phyloP scores from a whole-genome alignment of 116 monocot species.

The Zostera marina region DNA sequence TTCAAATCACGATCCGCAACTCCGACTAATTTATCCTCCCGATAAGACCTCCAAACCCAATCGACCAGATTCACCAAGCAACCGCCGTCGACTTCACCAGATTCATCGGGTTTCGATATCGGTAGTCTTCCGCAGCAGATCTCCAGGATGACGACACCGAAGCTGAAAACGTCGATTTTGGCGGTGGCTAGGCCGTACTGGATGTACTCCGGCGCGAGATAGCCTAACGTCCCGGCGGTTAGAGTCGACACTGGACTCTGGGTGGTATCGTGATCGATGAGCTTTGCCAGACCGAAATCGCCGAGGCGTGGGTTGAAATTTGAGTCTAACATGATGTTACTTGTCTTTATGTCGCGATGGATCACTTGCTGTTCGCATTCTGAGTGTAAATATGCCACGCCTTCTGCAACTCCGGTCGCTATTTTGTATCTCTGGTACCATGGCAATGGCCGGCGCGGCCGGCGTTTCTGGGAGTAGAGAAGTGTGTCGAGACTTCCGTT shows the following conservation, averaged over 20 bases:
- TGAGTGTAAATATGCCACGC: slow-evolving; percentile 48
- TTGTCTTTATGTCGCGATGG: slow-evolving; percentile 69
- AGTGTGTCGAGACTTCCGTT: slow-evolving; percentile 63
- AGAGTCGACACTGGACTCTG: slow-evolving; percentile 53
- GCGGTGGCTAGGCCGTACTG: slow-evolving; percentile 64
- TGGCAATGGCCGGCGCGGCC: slow-evolving; percentile 3
- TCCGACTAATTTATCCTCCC: slow-evolving; percentile 31
- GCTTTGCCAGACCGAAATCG: slow-evolving; percentile 63
- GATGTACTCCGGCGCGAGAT: slow-evolving; percentile 70
- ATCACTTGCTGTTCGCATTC: slow-evolving; percentile 72
- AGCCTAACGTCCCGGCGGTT: slow-evolving; percentile 64
- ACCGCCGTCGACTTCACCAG: slow-evolving; percentile 5
- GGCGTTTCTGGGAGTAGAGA: slow-evolving; percentile 12
- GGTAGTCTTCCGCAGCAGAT: slow-evolving; percentile 62
- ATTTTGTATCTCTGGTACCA: slow-evolving; percentile 43
- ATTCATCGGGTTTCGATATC: slow-evolving; percentile 21
- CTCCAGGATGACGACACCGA: slow-evolving; percentile 62
- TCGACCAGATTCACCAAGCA: slow-evolving; percentile 41
- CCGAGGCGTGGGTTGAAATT: slow-evolving; percentile 57
- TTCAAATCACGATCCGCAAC: slow-evolving; percentile 35
- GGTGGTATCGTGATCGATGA: slow-evolving; percentile 39
- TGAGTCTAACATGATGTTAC: slow-evolving; percentile 70
- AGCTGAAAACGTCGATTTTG: slow-evolving; percentile 73
- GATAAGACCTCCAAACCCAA: slow-evolving; percentile 49
- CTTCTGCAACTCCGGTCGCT: slow-evolving; percentile 42